phyloP scores from a whole-genome alignment of 2,329 filamentous ascomycete species.

The Sporothrix globosa region DNA sequence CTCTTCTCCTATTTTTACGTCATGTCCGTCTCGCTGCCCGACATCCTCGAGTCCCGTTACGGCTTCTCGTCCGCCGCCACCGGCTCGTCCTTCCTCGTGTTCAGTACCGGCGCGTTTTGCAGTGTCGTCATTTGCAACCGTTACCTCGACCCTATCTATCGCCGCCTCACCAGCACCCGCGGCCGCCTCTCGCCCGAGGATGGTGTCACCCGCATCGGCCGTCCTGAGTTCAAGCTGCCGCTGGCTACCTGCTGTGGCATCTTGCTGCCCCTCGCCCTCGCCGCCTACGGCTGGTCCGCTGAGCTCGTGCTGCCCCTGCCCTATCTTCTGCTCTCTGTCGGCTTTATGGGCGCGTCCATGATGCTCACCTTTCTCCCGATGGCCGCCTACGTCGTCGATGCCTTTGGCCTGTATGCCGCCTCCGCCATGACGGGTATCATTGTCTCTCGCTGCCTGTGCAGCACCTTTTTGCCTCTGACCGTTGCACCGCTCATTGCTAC shows the following conservation, averaged over 20 bases:
- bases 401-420: conserved; percentile 59
- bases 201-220: conserved; percentile 44
- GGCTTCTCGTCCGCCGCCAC: conserved; percentile 54
- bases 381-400: conserved; percentile 61
- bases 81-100: conserved; percentile 58
- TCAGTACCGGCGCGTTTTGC: conserved; percentile 56
- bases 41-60: conserved; percentile 55
- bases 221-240: conserved; percentile 60
- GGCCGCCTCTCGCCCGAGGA: conserved; percentile 17
- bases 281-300: conserved; percentile 57
- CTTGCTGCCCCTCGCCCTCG: conserved; percentile 50
- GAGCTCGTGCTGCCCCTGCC: conserved; percentile 49
- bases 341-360: conserved; percentile 51
- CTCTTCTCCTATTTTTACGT: conserved; percentile 59
- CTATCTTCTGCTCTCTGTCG: conserved; percentile 50
- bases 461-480: conserved; percentile 60
- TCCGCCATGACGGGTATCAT: conserved; percentile 62
- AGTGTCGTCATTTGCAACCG: conserved; percentile 55
- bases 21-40: conserved; percentile 57
- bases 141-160: conserved; percentile 58
- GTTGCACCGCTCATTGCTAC: conserved; percentile 52
- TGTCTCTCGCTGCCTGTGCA: conserved; percentile 58
- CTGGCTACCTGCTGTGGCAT: conserved; percentile 53
- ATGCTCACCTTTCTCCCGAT: conserved; percentile 55
- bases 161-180: conserved; percentile 47